Evolutionary conservation across 2,329 filamentous ascomycete genomes (phyloP), one percentile per base, ranked within the genome.

Genomic region (Aspergillus udagawae): DNA sequence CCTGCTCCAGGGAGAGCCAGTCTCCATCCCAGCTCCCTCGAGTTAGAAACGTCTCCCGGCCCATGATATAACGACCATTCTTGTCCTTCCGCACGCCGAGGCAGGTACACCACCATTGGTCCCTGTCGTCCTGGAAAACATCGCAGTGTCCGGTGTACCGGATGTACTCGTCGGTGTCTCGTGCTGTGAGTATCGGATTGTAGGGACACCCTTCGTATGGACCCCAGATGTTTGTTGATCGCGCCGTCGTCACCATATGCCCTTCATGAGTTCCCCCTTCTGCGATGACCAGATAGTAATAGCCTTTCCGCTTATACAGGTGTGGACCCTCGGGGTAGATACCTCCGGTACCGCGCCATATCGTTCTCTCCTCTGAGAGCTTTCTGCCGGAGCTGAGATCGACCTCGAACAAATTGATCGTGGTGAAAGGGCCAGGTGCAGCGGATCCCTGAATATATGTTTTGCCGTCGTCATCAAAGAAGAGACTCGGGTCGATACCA

Each of bases 181-280:
- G 52, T 27, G 80, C 77, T 0, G 80, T 80, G 3, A 83, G 64
- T 0, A 82, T 72, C 0, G 80, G 81, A 58, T 83, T 82, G 0
- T 62, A 52, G 0, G 73, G 70, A 45, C 75, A 73, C 1, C 70
- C 62, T 54, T 79, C 76, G 51, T 79, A 82, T 0, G 80, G 80
- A 0, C 79, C 80, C 12, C 62, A 83, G 56, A 82, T 66, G 27
- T 58, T 69, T 54, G 64, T 72, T 0, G 79, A 77, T 4, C 79
- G 73, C 2, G 79, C 79, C 67, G 80, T 78, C 0, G 77, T 80
- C 28, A 78, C 78, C 74, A 77, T 80, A 60, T 83, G 81, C 6
- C 75, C 69, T 0, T 76, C 62, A 0, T 77, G 77, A 0, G 80
- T 82, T 2, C 80, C 80, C 57, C 79, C 79, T 67, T 83, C 80